A percentile compares a stretch with the other conserved stretches of the same genome.
Conservation (phyloP, 768 basidiomycete genomes). For the Phlegmacium glaucopus region DNA sequence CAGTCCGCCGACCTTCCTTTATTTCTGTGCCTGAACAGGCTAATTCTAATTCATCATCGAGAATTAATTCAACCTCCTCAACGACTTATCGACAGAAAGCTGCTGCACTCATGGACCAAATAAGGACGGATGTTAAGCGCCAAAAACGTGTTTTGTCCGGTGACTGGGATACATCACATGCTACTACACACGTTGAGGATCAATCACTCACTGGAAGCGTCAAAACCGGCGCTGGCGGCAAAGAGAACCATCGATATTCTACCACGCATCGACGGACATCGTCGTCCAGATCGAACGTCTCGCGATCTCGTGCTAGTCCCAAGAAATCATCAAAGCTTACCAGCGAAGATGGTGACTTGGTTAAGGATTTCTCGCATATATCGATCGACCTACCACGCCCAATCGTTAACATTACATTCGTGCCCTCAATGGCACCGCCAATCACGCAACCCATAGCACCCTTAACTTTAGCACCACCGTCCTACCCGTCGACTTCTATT, state of each 20-base stretch:
- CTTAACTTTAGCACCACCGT: slow-evolving; percentile 30
- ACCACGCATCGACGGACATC: slow-evolving; percentile 27
- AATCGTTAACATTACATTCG: slow-evolving; percentile 20
- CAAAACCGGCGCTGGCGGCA: slow-evolving; percentile 11
- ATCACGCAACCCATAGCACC: slow-evolving; percentile 10
- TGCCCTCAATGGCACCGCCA: slow-evolving; percentile 13
- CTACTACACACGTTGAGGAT: slow-evolving; percentile 32
- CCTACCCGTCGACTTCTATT: slow-evolving; percentile 50
- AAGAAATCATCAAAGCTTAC: slow-evolving; percentile 16
- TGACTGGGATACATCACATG: slow-evolving; percentile 54
- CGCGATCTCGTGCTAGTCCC: slow-evolving; percentile 22
- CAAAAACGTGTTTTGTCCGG: slow-evolving; percentile 70
- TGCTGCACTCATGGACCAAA: slow-evolving; percentile 80
- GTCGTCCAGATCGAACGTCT: slow-evolving; percentile 26
- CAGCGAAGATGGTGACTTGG: slow-evolving; percentile 18
- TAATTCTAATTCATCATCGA: slow-evolving; percentile 26
- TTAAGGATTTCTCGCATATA: slow-evolving; percentile 21
- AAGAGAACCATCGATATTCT: slow-evolving; percentile 30
- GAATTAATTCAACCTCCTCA: slow-evolving; percentile 48
- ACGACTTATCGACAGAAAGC: slow-evolving; percentile 73
- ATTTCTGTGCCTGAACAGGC: slow-evolving; percentile 30
- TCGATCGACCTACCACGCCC: slow-evolving; percentile 23
- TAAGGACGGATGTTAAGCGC: slow-evolving; percentile 74
- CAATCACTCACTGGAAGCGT: slow-evolving; percentile 11
- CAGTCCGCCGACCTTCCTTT: slow-evolving; percentile 28